A percentile compares a stretch with the other conserved stretches of the same genome.
Evolutionary conservation across 1,284 basidiomycete species (phyloP).

Genomic region (Ceratorhiza oryzae-sativae): DNA sequence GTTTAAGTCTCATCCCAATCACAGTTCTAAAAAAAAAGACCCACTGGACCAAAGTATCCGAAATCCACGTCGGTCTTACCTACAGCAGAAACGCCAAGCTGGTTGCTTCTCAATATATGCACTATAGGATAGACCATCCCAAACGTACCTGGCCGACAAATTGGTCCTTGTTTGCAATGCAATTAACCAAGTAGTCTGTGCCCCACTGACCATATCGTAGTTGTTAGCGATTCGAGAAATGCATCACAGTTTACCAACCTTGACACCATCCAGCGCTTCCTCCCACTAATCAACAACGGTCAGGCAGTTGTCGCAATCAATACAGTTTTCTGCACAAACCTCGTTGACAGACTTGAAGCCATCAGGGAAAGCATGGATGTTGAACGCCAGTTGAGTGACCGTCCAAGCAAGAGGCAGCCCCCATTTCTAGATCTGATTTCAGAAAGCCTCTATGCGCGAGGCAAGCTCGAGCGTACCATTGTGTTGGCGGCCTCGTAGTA

Average conservation of each 20-base stretch:
- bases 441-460: not conserved
- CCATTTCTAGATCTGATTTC: slow-evolving; percentile 40
- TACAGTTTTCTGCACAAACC: not conserved
- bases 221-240: not conserved
- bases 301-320: not conserved
- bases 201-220: slow-evolving; percentile 34
- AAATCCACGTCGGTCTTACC: slow-evolving; percentile 41
- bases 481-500: slow-evolving; percentile 43
- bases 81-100: slow-evolving; percentile 41
- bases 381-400: slow-evolving; percentile 41
- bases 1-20: not conserved
- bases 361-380: slow-evolving; percentile 38
- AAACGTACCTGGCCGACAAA: slow-evolving; percentile 42
- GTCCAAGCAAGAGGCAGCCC: slow-evolving; percentile 41
- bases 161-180: slow-evolving; percentile 39
- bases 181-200: slow-evolving; percentile 41
- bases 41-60: slow-evolving; percentile 42
- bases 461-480: slow-evolving; percentile 25
- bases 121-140: too few relatives aligned
- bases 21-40: not conserved
- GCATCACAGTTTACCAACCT: slow-evolving; percentile 25
- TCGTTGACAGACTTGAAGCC: slow-evolving; percentile 38
- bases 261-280: slow-evolving; percentile 41
- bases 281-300: slow-evolving; percentile 23
- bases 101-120: not conserved